Base-by-base conservation (phyloP, 2,329 filamentous ascomycete species). In the Botrytis fragariae region DNA sequence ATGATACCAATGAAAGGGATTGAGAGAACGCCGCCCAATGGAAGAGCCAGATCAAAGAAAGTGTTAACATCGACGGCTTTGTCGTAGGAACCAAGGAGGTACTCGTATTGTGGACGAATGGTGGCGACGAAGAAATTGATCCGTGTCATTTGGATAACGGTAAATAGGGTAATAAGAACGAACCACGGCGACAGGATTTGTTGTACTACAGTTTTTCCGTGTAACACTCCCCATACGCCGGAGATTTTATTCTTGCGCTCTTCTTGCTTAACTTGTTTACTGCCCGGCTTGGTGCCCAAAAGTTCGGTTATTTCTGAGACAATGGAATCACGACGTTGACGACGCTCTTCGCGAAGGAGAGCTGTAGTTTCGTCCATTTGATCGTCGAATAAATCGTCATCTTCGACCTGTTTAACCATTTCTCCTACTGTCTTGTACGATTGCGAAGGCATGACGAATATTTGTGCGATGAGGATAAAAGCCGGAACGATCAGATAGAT, bases 111-210 rank as follows among this genome's bases (percentile, higher is more conserved):
- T 2, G 91, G 87, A 2, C 92, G 88, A 75, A 97, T 91, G 3
- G 94, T 97, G 5, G 94, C 93, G 71, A 97, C 93, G 81, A 97
- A 97, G 84, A 94, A 97, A 83, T 97, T 97, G 86, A 97, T 97
- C 44, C 92, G 87, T 3, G 90, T 91, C 90, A 92, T 93, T 81
- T 92, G 91, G 57, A 93, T 83, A 45, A 92, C 86, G 42, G 78
- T 97, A 81, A 97, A 95, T 32, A 94, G 82, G 8, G 93, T 92
- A 78, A 97, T 93, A 54, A 97, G 86, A 29, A 94, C 85, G 81
- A 96, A 97, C 94, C 94, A 97, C 0, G 91, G 91, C 3, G 91
- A 93, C 12, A 84, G 82, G 77, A 97, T 92, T 82, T 98, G 95
- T 78, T 93, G 84, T 35, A 86, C 79, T 0, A 93, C 92, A 0